These are phyloP conservation scores for Evernia prunastri DNA, from an alignment of 495 filamentous ascomycete genomes.

Conservation along the genomic window DNA sequence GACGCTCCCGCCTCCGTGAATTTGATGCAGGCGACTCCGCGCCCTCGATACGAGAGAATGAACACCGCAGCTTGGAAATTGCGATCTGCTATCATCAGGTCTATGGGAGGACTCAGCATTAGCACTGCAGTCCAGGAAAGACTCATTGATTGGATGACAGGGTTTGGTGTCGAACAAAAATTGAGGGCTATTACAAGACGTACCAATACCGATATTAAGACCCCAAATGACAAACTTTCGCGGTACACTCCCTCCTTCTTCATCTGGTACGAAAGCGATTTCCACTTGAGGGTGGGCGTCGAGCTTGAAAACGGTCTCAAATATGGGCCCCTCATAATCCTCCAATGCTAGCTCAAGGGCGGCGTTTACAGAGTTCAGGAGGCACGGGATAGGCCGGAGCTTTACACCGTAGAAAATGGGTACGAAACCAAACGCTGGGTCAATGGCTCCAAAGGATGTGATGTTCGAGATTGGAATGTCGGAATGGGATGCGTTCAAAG, in stretches of 20 bases:
- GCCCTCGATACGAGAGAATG: too few species aligned
- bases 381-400: neutral
- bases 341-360: neutral
- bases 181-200: neutral
- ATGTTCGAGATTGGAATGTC: neutral
- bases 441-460: neutral
- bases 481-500: neutral
- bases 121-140: too few species aligned
- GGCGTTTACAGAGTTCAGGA: neutral
- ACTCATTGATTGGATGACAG: too few species aligned
- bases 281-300: neutral
- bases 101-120: too few species aligned
- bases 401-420: neutral
- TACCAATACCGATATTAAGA: neutral
- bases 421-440: neutral
- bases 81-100: too few species aligned
- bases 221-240: neutral
- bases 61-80: too few species aligned
- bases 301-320: neutral
- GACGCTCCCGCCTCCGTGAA: too few species aligned
- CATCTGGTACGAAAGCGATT: neutral
- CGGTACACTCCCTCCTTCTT: neutral
- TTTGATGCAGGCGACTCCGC: too few species aligned
- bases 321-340: neutral
- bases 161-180: neutral